A percentile compares a stretch with the other conserved stretches of the same genome.
phyloP scores from a whole-genome alignment of 2,329 filamentous ascomycete species.

The Monilinia laxa region DNA sequence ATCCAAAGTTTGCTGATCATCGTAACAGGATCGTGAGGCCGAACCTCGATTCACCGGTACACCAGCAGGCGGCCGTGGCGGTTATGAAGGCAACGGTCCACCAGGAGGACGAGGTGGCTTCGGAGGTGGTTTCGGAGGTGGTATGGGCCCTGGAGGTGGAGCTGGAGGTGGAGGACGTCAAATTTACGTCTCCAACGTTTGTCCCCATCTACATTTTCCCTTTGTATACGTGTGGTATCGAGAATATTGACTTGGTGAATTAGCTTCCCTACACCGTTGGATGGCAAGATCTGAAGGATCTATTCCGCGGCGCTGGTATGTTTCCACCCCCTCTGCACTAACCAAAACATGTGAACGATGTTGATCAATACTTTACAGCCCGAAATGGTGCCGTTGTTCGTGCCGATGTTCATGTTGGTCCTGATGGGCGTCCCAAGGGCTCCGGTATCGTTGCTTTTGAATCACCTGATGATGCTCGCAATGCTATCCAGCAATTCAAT shows the following conservation, averaged over 20 bases:
- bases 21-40: constrained; percentile 83
- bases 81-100: constrained; percentile 44
- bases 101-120: constrained; percentile 24
- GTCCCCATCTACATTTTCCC: constrained; percentile 50
- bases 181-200: constrained; percentile 97
- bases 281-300: constrained; percentile 98
- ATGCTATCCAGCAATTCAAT: constrained; percentile 96
- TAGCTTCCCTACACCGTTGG: constrained; percentile 96
- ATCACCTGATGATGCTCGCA: constrained; percentile 88
- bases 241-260: constrained; percentile 43
- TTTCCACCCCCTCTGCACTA: constrained; percentile 39
- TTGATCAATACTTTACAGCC: constrained; percentile 43
- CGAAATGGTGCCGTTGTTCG: constrained; percentile 80
- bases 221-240: constrained; percentile 36
- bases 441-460: constrained; percentile 98
- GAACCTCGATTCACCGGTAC: constrained; percentile 90
- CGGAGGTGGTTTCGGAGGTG: constrained; percentile 44
- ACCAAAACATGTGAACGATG: constrained; percentile 31
- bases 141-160: constrained; percentile 52
- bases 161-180: constrained; percentile 72
- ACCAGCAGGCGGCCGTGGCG: constrained; percentile 61
- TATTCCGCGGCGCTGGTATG: constrained; percentile 97
- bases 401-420: constrained; percentile 90
- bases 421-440: constrained; percentile 90
- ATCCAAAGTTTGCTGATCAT: constrained; percentile 20